A percentile compares a stretch with the other conserved stretches of the same genome.
These are phyloP conservation scores for Plectosphaerella plurivora DNA, from an alignment of 2,329 filamentous ascomycete species.

Conservation along the genomic window DNA sequence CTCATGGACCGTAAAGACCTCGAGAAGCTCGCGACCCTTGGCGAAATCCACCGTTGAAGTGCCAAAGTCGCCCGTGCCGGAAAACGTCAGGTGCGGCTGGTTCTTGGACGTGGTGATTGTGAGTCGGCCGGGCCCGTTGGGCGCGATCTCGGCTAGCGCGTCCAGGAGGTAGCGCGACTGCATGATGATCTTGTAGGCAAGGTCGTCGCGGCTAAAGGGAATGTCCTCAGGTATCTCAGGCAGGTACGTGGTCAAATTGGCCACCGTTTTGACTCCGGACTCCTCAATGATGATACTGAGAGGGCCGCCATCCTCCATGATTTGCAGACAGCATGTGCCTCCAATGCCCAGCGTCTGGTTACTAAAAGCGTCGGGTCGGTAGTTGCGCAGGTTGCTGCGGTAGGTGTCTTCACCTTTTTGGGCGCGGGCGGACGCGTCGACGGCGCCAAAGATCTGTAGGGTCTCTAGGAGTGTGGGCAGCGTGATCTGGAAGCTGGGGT, in stretches of 20 bases:
- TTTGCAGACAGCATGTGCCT: constrained; percentile 81
- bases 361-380: constrained; percentile 71
- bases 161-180: constrained; percentile 69
- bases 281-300: constrained; percentile 86
- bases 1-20: constrained; percentile 65
- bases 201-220: constrained; percentile 74
- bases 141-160: constrained; percentile 63
- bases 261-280: constrained; percentile 80
- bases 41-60: constrained; percentile 64
- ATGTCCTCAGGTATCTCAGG: constrained; percentile 74
- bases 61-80: constrained; percentile 56
- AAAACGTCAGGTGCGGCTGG: constrained; percentile 71
- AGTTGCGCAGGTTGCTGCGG: constrained; percentile 56
- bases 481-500: constrained; percentile 80
- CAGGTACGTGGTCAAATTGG: constrained; percentile 84
- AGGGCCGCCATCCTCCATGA: constrained; percentile 68
- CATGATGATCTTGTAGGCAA: constrained; percentile 95
- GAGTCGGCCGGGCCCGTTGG: constrained; percentile 68
- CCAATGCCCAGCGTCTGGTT: constrained; percentile 78
- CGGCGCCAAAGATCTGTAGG: constrained; percentile 89
- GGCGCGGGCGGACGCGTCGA: constrained; percentile 58
- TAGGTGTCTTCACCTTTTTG: constrained; percentile 58
- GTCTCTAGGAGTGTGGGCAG: constrained; percentile 86
- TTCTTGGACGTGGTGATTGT: constrained; percentile 61
- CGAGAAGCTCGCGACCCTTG: constrained; percentile 62